These are phyloP conservation scores for Sclerotinia subarctica DNA, from an alignment of 2,329 filamentous ascomycete genomes.

Conservation along the genomic window DNA sequence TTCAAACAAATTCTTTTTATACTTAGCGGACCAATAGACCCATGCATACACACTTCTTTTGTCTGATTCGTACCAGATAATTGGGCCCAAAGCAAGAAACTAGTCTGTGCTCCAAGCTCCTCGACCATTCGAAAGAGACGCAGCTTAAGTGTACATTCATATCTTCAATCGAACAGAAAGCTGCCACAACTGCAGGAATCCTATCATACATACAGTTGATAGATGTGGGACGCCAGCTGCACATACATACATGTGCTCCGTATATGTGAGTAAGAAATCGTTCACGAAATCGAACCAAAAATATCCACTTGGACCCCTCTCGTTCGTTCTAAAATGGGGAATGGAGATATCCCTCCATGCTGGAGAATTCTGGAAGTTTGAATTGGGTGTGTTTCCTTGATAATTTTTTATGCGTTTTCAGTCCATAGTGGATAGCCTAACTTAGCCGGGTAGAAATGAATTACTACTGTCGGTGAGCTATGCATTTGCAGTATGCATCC, in stretches of 20 bases:
- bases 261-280: not conserved
- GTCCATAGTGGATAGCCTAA: not conserved
- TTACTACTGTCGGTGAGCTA: conserved; percentile 2
- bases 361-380: conserved; percentile 4
- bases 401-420: conserved; percentile 1
- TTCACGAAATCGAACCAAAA: not conserved
- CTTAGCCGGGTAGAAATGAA: not conserved
- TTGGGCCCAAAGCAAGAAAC: not conserved
- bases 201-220: not conserved
- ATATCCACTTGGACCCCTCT: conserved; percentile 6
- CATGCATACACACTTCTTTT: not conserved
- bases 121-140: not conserved
- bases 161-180: not conserved
- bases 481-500: conserved; percentile 1
- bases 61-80: not conserved
- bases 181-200: conserved; percentile 2
- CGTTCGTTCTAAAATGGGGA: not conserved
- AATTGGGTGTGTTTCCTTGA: not conserved
- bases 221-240: not conserved
- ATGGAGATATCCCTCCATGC: not conserved
- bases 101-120: conserved; percentile 3
- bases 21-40: not conserved
- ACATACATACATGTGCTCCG: not conserved
- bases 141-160: not conserved
- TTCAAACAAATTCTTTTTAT: not conserved